These are phyloP conservation scores for Botrytis squamosa DNA, from an alignment of 2,329 filamentous ascomycete species.

Conservation along the genomic window DNA sequence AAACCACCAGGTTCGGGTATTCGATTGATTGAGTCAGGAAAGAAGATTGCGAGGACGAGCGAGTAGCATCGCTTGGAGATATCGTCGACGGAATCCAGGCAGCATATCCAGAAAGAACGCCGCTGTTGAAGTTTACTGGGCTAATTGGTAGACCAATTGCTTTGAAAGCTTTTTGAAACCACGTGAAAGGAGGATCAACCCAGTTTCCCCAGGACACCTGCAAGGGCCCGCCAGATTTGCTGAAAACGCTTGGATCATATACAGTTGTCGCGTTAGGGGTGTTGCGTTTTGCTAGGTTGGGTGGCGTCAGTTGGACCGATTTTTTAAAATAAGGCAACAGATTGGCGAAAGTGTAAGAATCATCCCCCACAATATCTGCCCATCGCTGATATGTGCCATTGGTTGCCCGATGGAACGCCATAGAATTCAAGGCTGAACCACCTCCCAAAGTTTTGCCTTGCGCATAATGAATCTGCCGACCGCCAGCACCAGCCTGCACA, in stretches of 20 bases:
- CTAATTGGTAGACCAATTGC: neutral
- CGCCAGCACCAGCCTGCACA: slow-evolving; percentile 14
- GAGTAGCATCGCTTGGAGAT: neutral
- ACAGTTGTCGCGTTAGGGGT: neutral
- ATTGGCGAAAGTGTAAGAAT: slow-evolving; percentile 47
- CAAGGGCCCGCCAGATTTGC: neutral
- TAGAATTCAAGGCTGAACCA: slow-evolving; percentile 21
- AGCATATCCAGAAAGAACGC: neutral
- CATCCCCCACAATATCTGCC: slow-evolving; percentile 44
- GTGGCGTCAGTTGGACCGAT: slow-evolving; percentile 29
- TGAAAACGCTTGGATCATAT: neutral
- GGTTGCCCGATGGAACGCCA: slow-evolving; percentile 7
- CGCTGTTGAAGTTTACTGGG: slow-evolving; percentile 3
- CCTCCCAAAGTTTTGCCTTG: slow-evolving; percentile 42
- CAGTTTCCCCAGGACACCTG: slow-evolving; percentile 4
- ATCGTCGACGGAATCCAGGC: slow-evolving; percentile 10
- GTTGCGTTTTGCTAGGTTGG: slow-evolving; percentile 26
- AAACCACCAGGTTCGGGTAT: neutral
- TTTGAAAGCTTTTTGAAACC: neutral
- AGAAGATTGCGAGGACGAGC: slow-evolving; percentile 6
- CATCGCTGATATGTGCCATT: slow-evolving; percentile 42
- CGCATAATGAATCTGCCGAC: slow-evolving; percentile 25
- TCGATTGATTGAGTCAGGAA: neutral
- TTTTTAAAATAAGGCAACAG: slow-evolving; percentile 49
- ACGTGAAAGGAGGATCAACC: slow-evolving; percentile 3